These are phyloP conservation scores for Eucalyptus marginata DNA, from an alignment of 345 rosid genomes.

Conservation along the genomic window DNA sequence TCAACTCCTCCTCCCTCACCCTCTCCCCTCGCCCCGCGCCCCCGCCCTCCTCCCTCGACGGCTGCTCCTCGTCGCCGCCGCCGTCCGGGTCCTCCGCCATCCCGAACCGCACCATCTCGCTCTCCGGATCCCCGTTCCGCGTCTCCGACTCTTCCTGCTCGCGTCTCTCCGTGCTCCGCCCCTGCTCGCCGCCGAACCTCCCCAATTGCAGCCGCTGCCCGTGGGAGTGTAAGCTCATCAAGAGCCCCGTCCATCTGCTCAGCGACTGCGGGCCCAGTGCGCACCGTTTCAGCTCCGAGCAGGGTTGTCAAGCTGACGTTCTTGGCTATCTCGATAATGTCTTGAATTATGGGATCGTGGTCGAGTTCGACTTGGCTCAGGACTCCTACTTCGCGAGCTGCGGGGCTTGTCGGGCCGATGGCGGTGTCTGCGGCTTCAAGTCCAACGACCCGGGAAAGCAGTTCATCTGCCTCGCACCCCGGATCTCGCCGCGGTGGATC, in stretches of 20 bases:
- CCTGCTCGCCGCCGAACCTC: slow-evolving; percentile 36
- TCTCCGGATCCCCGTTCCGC: slow-evolving; percentile 64
- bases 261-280: slow-evolving; percentile 38
- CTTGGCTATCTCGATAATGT: slow-evolving; percentile 34
- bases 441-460: slow-evolving; percentile 37
- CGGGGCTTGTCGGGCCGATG: slow-evolving; percentile 24
- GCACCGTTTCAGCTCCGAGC: slow-evolving; percentile 11
- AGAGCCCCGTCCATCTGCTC: slow-evolving; percentile 46
- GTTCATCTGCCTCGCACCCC: slow-evolving; percentile 44
- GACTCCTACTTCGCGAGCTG: slow-evolving; percentile 58
- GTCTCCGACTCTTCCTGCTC: slow-evolving; percentile 71
- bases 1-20: slow-evolving; percentile 34
- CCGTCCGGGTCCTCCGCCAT: slow-evolving; percentile 13
- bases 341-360: slow-evolving; percentile 36
- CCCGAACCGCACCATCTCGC: slow-evolving; percentile 28
- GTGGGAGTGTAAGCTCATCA: slow-evolving; percentile 47
- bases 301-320: slow-evolving; percentile 57
- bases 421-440: slow-evolving; percentile 73
- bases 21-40: slow-evolving; percentile 21
- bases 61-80: neutral
- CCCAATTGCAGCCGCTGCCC: slow-evolving; percentile 56
- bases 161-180: slow-evolving; percentile 51
- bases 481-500: slow-evolving; percentile 18
- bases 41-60: neutral
- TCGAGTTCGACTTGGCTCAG: slow-evolving; percentile 57